A percentile compares a stretch with the other conserved stretches of the same genome.
These are phyloP conservation scores for Acanthamoeba royreba DNA, from an alignment of 208 protist species.

Conservation along the genomic window DNA sequence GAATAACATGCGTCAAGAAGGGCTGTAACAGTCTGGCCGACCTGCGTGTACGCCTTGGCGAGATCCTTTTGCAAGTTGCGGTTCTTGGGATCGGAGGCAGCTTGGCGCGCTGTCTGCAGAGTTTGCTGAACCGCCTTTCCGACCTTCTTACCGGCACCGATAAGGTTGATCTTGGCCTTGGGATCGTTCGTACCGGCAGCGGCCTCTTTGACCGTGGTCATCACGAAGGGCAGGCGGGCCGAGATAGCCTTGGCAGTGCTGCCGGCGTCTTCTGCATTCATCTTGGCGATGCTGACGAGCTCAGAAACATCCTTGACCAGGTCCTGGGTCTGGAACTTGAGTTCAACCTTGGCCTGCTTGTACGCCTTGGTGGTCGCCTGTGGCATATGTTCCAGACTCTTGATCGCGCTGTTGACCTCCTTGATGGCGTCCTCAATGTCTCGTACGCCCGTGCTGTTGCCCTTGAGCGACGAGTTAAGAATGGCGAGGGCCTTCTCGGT, in stretches of 20 bases:
- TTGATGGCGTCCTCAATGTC: constrained; percentile 11
- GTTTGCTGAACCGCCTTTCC: neutral
- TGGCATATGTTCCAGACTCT: neutral
- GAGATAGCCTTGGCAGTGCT: neutral
- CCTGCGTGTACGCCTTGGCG: neutral
- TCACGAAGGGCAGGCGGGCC: neutral
- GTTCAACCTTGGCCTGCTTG: constrained; percentile 37
- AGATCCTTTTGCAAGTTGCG: constrained; percentile 21
- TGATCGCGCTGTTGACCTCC: neutral
- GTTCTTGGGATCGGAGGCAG: constrained; percentile 41
- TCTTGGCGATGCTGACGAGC: neutral
- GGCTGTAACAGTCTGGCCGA: neutral
- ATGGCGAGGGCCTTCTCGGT: neutral
- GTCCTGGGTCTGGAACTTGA: constrained; percentile 41
- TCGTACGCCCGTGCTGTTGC: neutral
- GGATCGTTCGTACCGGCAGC: neutral
- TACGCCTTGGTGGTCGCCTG: neutral
- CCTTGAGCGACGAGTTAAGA: neutral
- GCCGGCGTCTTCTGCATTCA: constrained; percentile 18
- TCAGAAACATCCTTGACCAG: constrained; percentile 35
- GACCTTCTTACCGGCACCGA: neutral
- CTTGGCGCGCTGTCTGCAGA: neutral
- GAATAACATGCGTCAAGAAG: constrained; percentile 33
- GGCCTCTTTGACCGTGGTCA: neutral
- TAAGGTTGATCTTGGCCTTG: neutral